Evolutionary conservation across 345 rosid species (phyloP), one percentile per base, ranked within the genome.

Genomic region (Populus ilicifolia): DNA sequence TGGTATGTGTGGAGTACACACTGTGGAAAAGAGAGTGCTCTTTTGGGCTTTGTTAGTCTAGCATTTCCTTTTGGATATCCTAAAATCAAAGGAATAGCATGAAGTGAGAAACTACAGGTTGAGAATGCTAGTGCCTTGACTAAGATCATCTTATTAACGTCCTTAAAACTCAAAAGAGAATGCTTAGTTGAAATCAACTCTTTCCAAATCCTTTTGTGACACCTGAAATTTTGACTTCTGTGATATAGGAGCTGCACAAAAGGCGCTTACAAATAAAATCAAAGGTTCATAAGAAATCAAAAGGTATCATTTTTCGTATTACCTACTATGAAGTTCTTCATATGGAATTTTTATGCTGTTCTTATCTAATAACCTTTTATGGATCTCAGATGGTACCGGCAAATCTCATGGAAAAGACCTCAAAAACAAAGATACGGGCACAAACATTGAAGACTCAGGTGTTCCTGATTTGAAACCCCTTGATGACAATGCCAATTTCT

Each of bases 251-350:
- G 81, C 90, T 92, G 54, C 97, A 89, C 76, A 87, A 85, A 82
- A 89, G 90, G 84, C 91, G 97, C 36, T 80, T 92, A 82, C 84
- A 85, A 78, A 77, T 92, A 43, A 91, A 89, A 86, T 80, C 86
- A 56, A 88, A 90, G 84, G 38, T 78, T 56, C 81, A 67, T 50
- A 86, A 87, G 84, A 89, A 83, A 79, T 74, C 81, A 52, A 83
- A 88, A 84, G 93, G 90, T 87, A 77, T 23, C 13, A 39, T 36
- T 74, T 6, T 36, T 16, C 2, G 3, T 69, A 12, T 38, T 11
- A 16, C 52, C 52, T 46, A 14, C 18, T 8, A 36, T 23, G 21
- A 6, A 8, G 1, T 35, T 16, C 12, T 72, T 41, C 25, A 6
- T 25, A 2, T 21, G 21, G 16, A 16, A 30, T 66, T 23, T 23